Evolutionary conservation across 2,329 filamentous ascomycete genomes (phyloP), one percentile per base, ranked within the genome.

Genomic region (Aureobasidium pullulans): DNA sequence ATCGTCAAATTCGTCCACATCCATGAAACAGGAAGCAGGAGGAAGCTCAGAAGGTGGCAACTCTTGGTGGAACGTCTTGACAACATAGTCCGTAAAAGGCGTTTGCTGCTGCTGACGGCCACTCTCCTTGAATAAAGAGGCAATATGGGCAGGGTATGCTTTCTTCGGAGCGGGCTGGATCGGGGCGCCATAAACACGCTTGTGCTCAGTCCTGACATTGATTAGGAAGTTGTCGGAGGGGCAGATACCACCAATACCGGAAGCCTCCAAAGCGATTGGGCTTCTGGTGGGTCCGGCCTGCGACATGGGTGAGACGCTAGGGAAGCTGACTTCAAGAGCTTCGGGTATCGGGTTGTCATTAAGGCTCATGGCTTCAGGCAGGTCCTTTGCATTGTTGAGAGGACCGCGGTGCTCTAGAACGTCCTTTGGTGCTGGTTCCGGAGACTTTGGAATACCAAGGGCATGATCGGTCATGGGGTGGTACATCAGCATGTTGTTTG

Each of bases 31-130:
- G 0, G 75, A 74, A 0, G 77, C 72, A 1, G 75, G 74, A 2
- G 77, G 77, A 1, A 80, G 70, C 7, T 64, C 59, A 0, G 77
- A 78, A 11, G 70, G 75, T 0, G 74, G 73, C 6, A 79, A 49
- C 79, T 93, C 53, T 75, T 93, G 52, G 78, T 87, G 60, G 81
- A 93, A 62, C 75, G 88, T 60, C 77, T 90, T 64, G 75, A 87
- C 43, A 77, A 86, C 67, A 78, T 92, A 23, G 75, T 95, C 23
- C 72, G 81, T 60, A 85, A 96, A 76, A 82, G 53, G 61, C 19
- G 47, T 66, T 46, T 47, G 60, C 47, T 11, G 61, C 53, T 23
- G 60, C 15, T 46, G 60, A 1, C 40, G 19, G n/a, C 58, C 43
- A 11, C 59, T 44, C 9, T 66, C 57, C 9, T 66, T 50, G n/a